Evolutionary conservation across 176 grass and related monocot genomes (phyloP).

Genomic region (Neostapfia colusana): DNA sequence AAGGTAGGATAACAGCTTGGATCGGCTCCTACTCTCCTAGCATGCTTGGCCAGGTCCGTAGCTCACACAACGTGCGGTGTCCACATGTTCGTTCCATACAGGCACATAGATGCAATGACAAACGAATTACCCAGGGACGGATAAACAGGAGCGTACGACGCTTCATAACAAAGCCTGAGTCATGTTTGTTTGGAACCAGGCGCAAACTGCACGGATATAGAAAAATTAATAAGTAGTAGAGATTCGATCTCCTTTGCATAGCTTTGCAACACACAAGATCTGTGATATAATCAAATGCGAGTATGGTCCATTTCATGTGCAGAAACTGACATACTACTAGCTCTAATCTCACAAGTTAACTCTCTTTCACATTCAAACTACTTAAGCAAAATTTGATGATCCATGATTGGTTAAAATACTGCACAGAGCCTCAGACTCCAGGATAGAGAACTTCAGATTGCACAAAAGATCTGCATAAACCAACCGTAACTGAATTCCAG

Average conservation of each 20-base stretch:
- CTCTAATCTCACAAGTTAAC: not conserved
- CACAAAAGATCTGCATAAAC: not conserved
- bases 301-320: not conserved
- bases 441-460: not conserved
- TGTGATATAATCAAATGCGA: not conserved
- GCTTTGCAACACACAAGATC: not conserved
- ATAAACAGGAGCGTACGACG: too few species aligned
- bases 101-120: too few species aligned
- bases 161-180: too few species aligned
- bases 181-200: too few species aligned
- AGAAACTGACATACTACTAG: constrained; percentile 2
- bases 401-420: not conserved
- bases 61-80: too few species aligned
- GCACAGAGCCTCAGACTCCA: not conserved
- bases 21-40: too few species aligned
- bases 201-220: too few species aligned
- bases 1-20: too few species aligned
- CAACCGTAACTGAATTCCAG: not conserved
- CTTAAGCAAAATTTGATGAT: not conserved
- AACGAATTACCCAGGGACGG: too few species aligned
- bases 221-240: too few species aligned
- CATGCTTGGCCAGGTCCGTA: too few species aligned
- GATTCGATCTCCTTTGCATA: not conserved
- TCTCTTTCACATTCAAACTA: not conserved
- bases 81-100: too few species aligned